Conservation (phyloP, 208 protist species). For the Leishmania mexicana region DNA sequence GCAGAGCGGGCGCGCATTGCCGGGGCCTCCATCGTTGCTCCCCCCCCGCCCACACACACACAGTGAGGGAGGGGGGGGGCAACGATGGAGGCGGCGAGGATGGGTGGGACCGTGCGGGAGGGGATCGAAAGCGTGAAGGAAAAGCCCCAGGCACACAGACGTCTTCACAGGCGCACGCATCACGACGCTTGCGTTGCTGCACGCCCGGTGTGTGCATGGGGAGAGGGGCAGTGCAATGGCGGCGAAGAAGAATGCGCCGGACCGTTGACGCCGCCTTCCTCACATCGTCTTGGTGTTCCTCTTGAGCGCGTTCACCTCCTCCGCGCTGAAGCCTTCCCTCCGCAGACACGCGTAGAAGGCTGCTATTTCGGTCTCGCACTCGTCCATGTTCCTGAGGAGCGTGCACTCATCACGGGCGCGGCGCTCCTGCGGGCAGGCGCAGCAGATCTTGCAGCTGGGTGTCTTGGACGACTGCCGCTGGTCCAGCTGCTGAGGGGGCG, state of each 20-base stretch:
- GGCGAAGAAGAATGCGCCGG: background rate
- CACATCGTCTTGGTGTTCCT: slow-evolving; percentile 56
- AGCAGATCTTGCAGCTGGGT: slow-evolving; percentile 88
- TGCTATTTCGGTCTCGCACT: slow-evolving; percentile 62
- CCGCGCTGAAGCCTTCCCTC: slow-evolving; percentile 69
- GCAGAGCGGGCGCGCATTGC: background rate
- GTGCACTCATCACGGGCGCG: slow-evolving; percentile 79
- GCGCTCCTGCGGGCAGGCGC: slow-evolving; percentile 78
- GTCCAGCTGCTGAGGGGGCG: background rate
- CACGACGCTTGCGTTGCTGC: background rate
- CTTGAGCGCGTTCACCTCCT: slow-evolving; percentile 59
- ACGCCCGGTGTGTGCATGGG: background rate
- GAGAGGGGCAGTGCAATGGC: background rate
- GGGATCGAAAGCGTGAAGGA: background rate
- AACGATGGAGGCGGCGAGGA: too few species aligned
- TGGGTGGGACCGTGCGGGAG: background rate
- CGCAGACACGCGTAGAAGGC: slow-evolving; percentile 81
- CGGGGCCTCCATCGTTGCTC: too few species aligned
- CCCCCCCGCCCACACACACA: too few species aligned
- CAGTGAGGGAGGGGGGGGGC: background rate
- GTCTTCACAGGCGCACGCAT: background rate
- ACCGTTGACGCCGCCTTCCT: background rate
- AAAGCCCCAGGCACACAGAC: background rate
- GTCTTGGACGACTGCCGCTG: slow-evolving; percentile 17
- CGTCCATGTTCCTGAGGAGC: slow-evolving; percentile 64